Base-by-base conservation (phyloP, 2,329 filamentous ascomycete genomes). In the Claviceps maximensis region DNA sequence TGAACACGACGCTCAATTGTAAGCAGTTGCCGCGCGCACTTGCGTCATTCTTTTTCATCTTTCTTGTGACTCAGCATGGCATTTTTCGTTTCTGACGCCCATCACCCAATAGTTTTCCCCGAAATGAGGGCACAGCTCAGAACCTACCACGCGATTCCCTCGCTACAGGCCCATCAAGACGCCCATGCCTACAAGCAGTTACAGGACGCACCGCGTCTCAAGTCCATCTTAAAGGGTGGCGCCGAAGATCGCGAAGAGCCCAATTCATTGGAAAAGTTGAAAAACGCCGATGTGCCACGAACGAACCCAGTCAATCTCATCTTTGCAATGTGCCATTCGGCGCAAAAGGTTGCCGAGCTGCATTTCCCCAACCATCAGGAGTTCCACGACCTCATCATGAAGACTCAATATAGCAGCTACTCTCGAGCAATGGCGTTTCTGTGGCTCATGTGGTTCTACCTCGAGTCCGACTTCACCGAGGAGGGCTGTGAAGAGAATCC, bases 1-100 rank as follows among this genome's bases (percentile, higher is more conserved):
- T 98, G 93, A 98, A 98, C 69, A 98, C 93, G 1, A 98, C 93
- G 0, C 75, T 98, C 48, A 98, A 98, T 65, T 97, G 90, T 95
- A 74, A 65, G 82, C 68, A 9, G 44, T 46, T 25, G 21, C 15
- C 42, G 21, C 23, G 10, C 21, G 4, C 23, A 12, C 15, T 17
- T 6, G 9, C 36, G 36, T 38, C n/a, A 42, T 42, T 19, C 8
- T 9, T 44, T 15, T 44, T 25, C 8, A 12, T 31, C n/a, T 21
- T n/a, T 19, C 13, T 23, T 12, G 9, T 13, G 9, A 19, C 21
- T 15, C 13, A 45, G 42, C 42, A 15, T 27, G 36, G 15, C 21
- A 19, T 44, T 9, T 15, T 33, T 31, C 12, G 41, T 19, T 1
- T n/a, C 36, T 49, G 48, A 53, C 29, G 7, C 21, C n/a, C 17